These are phyloP conservation scores for Stereum hirsutum DNA, from an alignment of 1,284 basidiomycete genomes.

Conservation along the genomic window DNA sequence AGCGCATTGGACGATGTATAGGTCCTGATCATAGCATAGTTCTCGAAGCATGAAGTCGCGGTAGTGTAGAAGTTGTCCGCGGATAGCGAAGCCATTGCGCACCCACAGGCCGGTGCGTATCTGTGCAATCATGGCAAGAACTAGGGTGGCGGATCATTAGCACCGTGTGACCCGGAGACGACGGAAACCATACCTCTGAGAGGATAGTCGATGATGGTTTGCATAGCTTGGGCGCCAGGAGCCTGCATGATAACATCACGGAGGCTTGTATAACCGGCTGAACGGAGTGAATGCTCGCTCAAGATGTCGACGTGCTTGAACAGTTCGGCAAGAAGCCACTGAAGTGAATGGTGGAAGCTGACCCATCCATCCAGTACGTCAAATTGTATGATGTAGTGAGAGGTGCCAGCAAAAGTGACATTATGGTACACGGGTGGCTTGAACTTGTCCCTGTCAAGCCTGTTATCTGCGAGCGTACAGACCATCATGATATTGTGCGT, in stretches of 20 bases:
- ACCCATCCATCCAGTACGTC: conserved; percentile 77
- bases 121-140: conserved; percentile 86
- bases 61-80: conserved; percentile 95
- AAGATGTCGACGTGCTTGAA: conserved; percentile 73
- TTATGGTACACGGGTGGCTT: conserved; percentile 49
- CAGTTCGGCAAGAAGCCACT: conserved; percentile 89
- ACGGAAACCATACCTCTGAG: conserved; percentile 55
- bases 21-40: conserved; percentile 93
- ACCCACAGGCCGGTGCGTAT: conserved; percentile 96
- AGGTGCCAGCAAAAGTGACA: conserved; percentile 53
- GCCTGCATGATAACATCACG: conserved; percentile 50
- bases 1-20: conserved; percentile 85
- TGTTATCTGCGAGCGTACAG: conserved; percentile 53
- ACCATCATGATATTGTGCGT: conserved; percentile 68
- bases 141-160: conserved; percentile 27
- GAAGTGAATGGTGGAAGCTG: conserved; percentile 92
- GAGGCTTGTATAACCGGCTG: conserved; percentile 44
- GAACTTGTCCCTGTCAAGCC: conserved; percentile 61
- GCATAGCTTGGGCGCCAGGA: conserved; percentile 52
- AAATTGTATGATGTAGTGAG: conserved; percentile 62
- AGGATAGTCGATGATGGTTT: conserved; percentile 79
- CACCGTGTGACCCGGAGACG: neutral
- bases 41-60: conserved; percentile 94
- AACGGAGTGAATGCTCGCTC: conserved; percentile 41
- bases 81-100: conserved; percentile 92